Evolutionary conservation across 352 stramenopile genomes (phyloP).

Genomic region (Saprolegnia diclina): DNA sequence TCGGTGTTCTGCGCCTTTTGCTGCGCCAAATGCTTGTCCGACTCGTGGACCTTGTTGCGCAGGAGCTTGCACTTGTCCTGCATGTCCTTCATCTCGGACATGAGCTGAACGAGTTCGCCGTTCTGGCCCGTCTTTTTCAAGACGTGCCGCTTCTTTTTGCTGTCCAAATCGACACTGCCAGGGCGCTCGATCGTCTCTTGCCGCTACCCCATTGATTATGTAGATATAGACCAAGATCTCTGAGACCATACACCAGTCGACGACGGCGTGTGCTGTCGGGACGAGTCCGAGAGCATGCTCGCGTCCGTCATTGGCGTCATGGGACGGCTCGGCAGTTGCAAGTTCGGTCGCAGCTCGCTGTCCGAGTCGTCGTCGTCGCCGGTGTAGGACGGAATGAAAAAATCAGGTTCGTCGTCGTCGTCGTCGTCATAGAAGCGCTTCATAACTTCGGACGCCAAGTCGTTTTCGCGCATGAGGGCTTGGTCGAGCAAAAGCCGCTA

Average conservation of each 20-base stretch:
- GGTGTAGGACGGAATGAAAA: neutral
- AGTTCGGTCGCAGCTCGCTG: neutral
- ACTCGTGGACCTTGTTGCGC: neutral
- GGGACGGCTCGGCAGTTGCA: neutral
- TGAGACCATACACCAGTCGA: neutral
- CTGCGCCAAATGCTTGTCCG: neutral
- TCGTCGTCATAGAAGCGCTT: neutral
- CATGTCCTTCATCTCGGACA: neutral
- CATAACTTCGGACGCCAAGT: conserved; percentile 31
- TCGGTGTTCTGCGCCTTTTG: neutral
- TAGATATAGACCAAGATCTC: too few relatives aligned
- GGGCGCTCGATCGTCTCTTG: neutral
- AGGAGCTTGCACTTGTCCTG: conserved; percentile 7
- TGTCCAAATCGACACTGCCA: neutral
- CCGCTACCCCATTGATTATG: neutral
- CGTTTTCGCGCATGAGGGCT: conserved; percentile 60
- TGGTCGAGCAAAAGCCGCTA: neutral
- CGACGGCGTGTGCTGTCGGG: neutral
- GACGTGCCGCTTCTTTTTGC: neutral
- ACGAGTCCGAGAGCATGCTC: neutral
- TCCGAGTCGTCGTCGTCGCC: neutral
- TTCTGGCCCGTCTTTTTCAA: neutral
- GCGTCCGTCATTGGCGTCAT: neutral
- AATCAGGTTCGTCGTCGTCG: neutral
- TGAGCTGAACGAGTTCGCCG: neutral